Evolutionary conservation across 1,139 yeast species (phyloP), one percentile per base, ranked within the genome.

Genomic region (Suhomyces coccinellae): DNA sequence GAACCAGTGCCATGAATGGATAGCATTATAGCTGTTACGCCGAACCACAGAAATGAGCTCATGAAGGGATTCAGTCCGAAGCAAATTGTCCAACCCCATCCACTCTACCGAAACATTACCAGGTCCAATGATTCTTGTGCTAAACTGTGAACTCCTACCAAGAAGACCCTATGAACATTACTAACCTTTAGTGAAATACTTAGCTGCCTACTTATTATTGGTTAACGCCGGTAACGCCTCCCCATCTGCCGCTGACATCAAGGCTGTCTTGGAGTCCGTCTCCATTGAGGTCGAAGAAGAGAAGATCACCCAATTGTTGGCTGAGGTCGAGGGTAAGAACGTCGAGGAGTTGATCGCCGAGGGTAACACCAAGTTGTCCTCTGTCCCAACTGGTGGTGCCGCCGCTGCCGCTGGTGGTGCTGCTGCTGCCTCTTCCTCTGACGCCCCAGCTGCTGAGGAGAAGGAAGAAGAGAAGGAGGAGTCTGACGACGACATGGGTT

Each of bases 331-430:
- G 76, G 99, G 98, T 77, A 93, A 93, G 87, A 75, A 81, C 69
- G 82, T 87, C 69, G 84, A 80, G 61, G 97, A 90, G 77, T 85
- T 93, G 78, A 85, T 93, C 63, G 93, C 97, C 67, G 95, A 84
- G 77, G 99, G 99, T 82, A 78, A 87, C 74, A 77, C 83, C 75
- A 93, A 93, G 83, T 87, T 93, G 71, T 91, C 98, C 62, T 81
- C 97, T 58, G 96, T 91, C 60, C 98, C 99, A 77, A 69, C 97
- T 71, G 99, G 96, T 75, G 97, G 93, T 79, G 91, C 96, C 68
- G 91, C 91, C 69, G 81, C 88, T 62, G 79, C 87, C 66, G 79
- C 80, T 63, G 79, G 79, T 67, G 83, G 77, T 63, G 82, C 80
- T 67, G 84, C 85, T 64, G 82, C 85, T 62, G 80, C 82, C 59